Base-by-base conservation (phyloP, 306 rosid genomes). In the Gillenia trifoliata region DNA sequence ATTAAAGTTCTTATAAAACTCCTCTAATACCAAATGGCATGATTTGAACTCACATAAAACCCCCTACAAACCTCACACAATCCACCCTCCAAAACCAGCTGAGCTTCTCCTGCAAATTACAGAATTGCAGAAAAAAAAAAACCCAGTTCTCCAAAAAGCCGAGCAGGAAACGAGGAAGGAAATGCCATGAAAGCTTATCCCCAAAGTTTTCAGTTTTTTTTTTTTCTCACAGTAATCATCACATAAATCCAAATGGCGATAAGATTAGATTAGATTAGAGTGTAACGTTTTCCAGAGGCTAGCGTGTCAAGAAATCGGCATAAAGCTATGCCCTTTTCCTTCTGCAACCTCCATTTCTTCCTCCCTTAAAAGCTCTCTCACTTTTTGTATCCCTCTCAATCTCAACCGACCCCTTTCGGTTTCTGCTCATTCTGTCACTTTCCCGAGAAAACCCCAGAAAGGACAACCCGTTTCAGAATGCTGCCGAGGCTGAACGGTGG, bases 401-500 rank as follows among this genome's bases (percentile, higher is more conserved):
- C 33, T 68, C 26, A 1, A 8, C 47, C 73, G 45, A 64, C 19
- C 16, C 43, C 25, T 31, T 64, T 64, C 19, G 38, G 68, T 64
- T 64, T 34, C 45, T 64, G 23, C 47, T 33, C 26, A 64, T 13
- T 64, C 47, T 33, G 28, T 64, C 68, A 3, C 47, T 33, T 64
- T 64, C 68, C 68, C 10, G 19, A 33, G 68, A 33, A 34, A 26
- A 56, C 40, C 66, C 56, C 60, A 68, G 61, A 17, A 69, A 11
- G 2, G 41, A 29, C 31, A 66, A 66, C 31, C 31, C 31, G 8
- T 23, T 11, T 25, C 31, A 59, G 31, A 72, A 78, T 86, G 84
- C 85, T 87, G 13, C 86, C 90, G 1, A 82, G 81, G 70, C 57
- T 82, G 61, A 77, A 70, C 73, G 77, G 84, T n/a, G 80, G 78